A percentile compares a stretch with the other conserved stretches of the same genome.
These are phyloP conservation scores for Talaromyces marneffei DNA, from an alignment of 2,329 filamentous ascomycete genomes.

Conservation along the genomic window DNA sequence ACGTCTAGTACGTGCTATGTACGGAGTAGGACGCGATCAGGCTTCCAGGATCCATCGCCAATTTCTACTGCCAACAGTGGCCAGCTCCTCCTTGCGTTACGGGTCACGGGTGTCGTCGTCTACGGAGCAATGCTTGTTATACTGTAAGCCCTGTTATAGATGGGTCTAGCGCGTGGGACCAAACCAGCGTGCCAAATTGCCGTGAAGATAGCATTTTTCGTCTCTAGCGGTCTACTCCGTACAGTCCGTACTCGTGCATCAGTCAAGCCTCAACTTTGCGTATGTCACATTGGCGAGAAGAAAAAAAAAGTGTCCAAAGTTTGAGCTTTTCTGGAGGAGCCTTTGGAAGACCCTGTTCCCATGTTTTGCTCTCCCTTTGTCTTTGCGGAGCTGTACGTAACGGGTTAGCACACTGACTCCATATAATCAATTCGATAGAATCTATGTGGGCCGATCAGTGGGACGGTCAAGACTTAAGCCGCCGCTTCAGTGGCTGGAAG, in stretches of 20 bases:
- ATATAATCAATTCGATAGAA: background rate
- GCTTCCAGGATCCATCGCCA: background rate
- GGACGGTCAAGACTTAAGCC: background rate
- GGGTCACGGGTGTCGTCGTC: too few relatives aligned
- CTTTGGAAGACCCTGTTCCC: too few relatives aligned
- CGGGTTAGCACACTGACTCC: too few relatives aligned
- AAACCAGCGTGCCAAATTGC: too few relatives aligned
- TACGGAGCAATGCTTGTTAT: background rate
- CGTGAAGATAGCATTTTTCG: background rate
- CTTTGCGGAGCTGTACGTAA: background rate
- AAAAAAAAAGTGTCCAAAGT: background rate
- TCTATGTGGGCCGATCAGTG: constrained; percentile 8
- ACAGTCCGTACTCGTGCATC: too few relatives aligned
- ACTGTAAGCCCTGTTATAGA: background rate
- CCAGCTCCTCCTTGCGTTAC: background rate
- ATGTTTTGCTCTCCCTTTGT: background rate
- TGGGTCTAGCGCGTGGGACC: constrained; percentile 3
- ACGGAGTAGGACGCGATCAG: too few relatives aligned
- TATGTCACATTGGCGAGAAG: too few relatives aligned
- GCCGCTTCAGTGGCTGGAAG: background rate
- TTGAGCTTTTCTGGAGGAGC: background rate
- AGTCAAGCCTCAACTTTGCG: background rate
- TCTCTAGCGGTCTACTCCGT: too few relatives aligned
- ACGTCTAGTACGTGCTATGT: too few relatives aligned
- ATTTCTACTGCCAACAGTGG: background rate